Evolutionary conservation across 2,329 filamentous ascomycete species (phyloP).

Genomic region (Pseudocercospora fuligena): DNA sequence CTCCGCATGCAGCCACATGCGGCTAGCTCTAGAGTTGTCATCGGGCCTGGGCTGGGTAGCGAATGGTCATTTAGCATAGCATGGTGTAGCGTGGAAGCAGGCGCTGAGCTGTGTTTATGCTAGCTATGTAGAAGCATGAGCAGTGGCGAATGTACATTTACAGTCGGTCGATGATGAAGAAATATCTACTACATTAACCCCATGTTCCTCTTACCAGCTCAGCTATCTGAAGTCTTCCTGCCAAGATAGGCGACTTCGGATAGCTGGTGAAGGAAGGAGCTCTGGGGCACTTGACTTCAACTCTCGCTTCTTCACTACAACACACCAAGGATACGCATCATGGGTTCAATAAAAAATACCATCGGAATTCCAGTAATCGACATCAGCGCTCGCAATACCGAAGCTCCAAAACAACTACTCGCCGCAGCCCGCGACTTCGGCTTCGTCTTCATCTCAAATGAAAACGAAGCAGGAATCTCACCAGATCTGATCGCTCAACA

Average conservation of each 20-base stretch:
- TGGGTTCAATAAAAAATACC: conserved; percentile 17
- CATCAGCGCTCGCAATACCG: conserved; percentile 64
- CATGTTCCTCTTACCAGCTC: neutral
- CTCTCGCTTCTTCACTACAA: neutral
- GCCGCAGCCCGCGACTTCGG: conserved; percentile 81
- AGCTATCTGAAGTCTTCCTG: neutral
- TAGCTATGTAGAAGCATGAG: conserved; percentile 27
- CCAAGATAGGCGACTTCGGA: conserved; percentile 3
- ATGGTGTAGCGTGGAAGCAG: conserved; percentile 19
- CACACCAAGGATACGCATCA: conserved; percentile 3
- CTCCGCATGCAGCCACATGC: conserved; percentile 22
- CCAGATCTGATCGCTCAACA: conserved; percentile 68
- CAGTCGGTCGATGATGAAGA: neutral
- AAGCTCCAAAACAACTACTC: conserved; percentile 72
- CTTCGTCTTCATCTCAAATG: conserved; percentile 85
- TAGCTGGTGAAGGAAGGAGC: neutral
- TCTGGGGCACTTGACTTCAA: neutral
- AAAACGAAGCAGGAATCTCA: conserved; percentile 66
- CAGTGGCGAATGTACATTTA: conserved; percentile 25
- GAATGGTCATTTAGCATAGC: conserved; percentile 25
- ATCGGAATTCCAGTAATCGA: conserved; percentile 77
- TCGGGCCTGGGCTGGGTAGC: conserved; percentile 10
- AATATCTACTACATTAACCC: neutral
- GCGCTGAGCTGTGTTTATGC: conserved; percentile 14
- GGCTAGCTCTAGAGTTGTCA: conserved; percentile 20